These are phyloP conservation scores for Protostelium mycophagum DNA, from an alignment of 78 protist genomes.

Conservation along the genomic window DNA sequence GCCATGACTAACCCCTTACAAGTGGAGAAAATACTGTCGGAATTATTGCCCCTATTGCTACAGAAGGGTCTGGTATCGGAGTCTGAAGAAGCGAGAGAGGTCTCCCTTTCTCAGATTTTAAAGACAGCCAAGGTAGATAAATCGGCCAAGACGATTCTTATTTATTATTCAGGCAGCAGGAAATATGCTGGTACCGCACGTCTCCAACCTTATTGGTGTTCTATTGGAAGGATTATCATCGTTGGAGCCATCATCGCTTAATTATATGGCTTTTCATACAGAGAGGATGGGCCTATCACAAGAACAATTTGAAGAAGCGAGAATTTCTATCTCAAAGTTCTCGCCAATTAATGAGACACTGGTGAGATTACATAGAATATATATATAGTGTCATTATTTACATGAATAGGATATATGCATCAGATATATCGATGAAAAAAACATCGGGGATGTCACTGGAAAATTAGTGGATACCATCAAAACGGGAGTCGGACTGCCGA, in stretches of 20 bases:
- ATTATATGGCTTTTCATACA: conserved; percentile 50
- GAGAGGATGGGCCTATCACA: conserved; percentile 28
- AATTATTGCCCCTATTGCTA: conserved; percentile 36
- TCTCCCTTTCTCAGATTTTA: conserved; percentile 19
- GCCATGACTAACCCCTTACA: conserved; percentile 16
- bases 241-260: conserved; percentile 51
- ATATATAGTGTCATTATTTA: too few relatives aligned
- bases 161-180: conserved; percentile 12
- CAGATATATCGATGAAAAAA: conserved; percentile 20
- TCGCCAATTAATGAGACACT: conserved; percentile 40
- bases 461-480: conserved; percentile 30
- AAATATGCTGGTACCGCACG: conserved; percentile 18
- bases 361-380: not conserved
- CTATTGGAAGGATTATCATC: conserved; percentile 33
- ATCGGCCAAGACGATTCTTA: not conserved
- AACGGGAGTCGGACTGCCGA: conserved; percentile 50
- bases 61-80: conserved; percentile 35
- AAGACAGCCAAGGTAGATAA: conserved; percentile 15
- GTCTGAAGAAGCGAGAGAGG: conserved; percentile 29
- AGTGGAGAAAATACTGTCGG: conserved; percentile 17
- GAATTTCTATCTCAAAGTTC: conserved; percentile 37
- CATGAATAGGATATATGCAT: conserved; percentile 7
- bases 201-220: conserved; percentile 19
- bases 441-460: conserved; percentile 15
- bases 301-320: conserved; percentile 34